Evolutionary conservation across 768 basidiomycete species (phyloP).

Genomic region (Porpolomopsis calyptriformis): DNA sequence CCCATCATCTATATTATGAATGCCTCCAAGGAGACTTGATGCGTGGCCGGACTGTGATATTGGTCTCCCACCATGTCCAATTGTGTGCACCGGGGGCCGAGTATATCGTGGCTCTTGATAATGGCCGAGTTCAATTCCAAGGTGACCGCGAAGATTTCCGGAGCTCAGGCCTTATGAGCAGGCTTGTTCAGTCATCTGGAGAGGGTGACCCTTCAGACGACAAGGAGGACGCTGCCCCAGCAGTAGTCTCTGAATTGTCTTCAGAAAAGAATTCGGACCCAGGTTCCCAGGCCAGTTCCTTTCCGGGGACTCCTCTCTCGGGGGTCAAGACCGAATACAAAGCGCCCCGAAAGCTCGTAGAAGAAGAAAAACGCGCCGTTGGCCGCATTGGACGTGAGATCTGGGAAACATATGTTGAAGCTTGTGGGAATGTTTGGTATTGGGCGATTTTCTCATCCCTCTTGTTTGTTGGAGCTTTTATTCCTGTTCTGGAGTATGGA

Average conservation of each 20-base stretch:
- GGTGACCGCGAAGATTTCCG: conserved; percentile 59
- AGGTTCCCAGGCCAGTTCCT: conserved; percentile 24
- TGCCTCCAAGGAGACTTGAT: conserved; percentile 81
- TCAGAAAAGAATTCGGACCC: conserved; percentile 1
- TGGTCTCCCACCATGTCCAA: conserved; percentile 94
- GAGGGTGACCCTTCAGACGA: conserved; percentile 23
- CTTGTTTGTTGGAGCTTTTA: conserved; percentile 46
- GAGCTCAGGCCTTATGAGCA: conserved; percentile 52
- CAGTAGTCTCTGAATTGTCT: conserved; percentile 18
- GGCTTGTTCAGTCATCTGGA: conserved; percentile 49
- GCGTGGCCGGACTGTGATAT: conserved; percentile 70
- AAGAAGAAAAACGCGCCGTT: conserved; percentile 72
- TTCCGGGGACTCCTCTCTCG: conserved; percentile 12
- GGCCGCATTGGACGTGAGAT: conserved; percentile 58
- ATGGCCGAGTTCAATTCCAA: conserved; percentile 67
- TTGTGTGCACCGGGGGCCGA: conserved; percentile 70
- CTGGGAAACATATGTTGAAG: conserved; percentile 50
- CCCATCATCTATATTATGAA: conserved; percentile 73
- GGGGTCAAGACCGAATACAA: conserved; percentile 36
- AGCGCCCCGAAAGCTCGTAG: conserved; percentile 69
- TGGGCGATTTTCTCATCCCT: conserved; percentile 48
- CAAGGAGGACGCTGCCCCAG: conserved; percentile 34
- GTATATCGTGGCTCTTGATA: conserved; percentile 77
- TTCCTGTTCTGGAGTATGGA: conserved; percentile 61
- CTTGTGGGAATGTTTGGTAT: conserved; percentile 39